Percentiles rank a stretch among this genome's conserved stretches.
Evolutionary conservation across 352 stramenopile species (phyloP).

Genomic region (Phytophthora fragariae): DNA sequence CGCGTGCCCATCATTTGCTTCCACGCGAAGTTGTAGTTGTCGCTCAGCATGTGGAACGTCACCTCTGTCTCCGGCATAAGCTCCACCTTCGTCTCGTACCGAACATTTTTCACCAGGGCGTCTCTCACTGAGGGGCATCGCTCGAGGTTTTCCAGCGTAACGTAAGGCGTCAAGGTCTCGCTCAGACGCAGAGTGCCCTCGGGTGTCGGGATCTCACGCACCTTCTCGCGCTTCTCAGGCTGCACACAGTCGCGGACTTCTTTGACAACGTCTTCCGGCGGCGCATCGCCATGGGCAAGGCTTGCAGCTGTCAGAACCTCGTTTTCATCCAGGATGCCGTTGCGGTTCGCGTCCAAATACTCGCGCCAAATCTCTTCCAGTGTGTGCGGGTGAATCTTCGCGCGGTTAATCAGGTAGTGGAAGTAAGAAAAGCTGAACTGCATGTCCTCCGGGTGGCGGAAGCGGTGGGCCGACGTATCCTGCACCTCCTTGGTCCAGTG

Average conservation of each 20-base stretch:
- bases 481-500: constrained; percentile 77
- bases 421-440: constrained; percentile 97
- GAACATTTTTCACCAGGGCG: constrained; percentile 72
- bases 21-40: constrained; percentile 91
- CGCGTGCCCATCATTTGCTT: constrained; percentile 94
- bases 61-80: constrained; percentile 88
- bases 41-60: constrained; percentile 96
- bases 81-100: constrained; percentile 65
- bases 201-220: constrained; percentile 64
- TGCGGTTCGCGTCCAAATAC: constrained; percentile 92
- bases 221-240: constrained; percentile 76
- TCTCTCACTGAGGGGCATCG: constrained; percentile 56
- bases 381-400: constrained; percentile 79
- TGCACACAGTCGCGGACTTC: constrained; percentile 76
- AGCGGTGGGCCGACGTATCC: constrained; percentile 87
- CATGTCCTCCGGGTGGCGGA: constrained; percentile 93
- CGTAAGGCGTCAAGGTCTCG: constrained; percentile 79
- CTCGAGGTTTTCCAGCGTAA: constrained; percentile 70
- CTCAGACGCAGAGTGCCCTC: constrained; percentile 69
- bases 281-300: constrained; percentile 78
- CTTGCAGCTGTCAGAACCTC: constrained; percentile 91
- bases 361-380: constrained; percentile 84
- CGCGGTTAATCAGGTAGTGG: constrained; percentile 92
- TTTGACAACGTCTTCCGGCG: constrained; percentile 69
- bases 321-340: constrained; percentile 91